Evolutionary conservation across 1,284 basidiomycete species (phyloP).

Genomic region (Ceratobasidium sp.): DNA sequence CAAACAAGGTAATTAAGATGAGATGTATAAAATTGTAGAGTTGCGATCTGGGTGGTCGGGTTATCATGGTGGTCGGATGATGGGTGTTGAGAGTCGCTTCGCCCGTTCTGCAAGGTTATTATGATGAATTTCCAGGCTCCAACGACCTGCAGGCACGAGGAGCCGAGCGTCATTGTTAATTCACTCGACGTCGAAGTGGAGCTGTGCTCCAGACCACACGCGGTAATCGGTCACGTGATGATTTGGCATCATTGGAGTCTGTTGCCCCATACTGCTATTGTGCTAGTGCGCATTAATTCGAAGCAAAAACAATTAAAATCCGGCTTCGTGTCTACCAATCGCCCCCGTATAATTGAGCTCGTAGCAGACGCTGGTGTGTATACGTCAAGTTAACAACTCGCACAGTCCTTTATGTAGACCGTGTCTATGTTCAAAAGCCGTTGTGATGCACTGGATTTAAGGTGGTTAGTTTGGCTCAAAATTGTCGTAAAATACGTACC

Average conservation of each 20-base stretch:
- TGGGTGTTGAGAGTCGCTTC: background rate
- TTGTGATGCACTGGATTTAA: constrained; percentile 59
- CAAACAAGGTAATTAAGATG: constrained; percentile 5
- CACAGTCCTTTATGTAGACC: constrained; percentile 48
- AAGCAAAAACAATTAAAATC: background rate
- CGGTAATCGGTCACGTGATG: background rate
- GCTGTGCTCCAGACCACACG: background rate
- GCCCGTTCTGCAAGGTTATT: background rate
- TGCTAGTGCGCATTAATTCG: background rate
- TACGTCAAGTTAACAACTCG: constrained; percentile 4
- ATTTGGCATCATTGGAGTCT: no score
- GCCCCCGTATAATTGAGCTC: background rate
- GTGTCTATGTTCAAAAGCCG: constrained; percentile 68
- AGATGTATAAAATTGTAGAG: background rate
- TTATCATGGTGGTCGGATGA: constrained; percentile 19
- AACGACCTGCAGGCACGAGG: background rate
- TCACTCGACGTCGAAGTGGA: background rate
- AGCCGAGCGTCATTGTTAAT: constrained; percentile 4
- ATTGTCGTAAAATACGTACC: background rate
- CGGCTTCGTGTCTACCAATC: no score
- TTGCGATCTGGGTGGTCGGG: background rate
- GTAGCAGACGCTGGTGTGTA: background rate
- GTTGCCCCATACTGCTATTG: background rate
- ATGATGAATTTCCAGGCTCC: background rate
- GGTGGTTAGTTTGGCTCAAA: background rate